Evolutionary conservation across 2,329 filamentous ascomycete species (phyloP), one percentile per base, ranked within the genome.

Genomic region (Teratosphaeria zuluensis): DNA sequence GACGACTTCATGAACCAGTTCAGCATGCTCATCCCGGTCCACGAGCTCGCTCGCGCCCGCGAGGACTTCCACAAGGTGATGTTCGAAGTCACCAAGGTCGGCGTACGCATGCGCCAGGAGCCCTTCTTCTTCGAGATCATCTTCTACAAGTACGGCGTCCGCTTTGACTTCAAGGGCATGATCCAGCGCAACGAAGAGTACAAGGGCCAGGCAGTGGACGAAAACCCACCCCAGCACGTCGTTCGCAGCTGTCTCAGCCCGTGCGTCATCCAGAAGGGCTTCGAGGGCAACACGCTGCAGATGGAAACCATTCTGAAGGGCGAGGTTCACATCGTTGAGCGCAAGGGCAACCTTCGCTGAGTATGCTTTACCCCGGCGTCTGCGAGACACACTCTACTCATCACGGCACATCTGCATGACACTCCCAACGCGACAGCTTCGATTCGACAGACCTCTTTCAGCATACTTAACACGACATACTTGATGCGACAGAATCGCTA

Each of bases 181-280:
- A 60, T 62, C 14, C 59, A 63, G 31, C 61, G 58, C 35, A 63
- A 63, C 55, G 33, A 53, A 4, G 63, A 62, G 61, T 54, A 62
- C 30, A 21, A 14, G 14, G 59, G 59, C 28, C 38, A 46, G 54
- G 51, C 24, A 4, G 53, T 56, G 48, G 35, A 51, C 16, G 35
- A 59, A 14, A 24, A 58, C 4, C 57, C 57, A 33, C 32, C 59
- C 16, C 28, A n/a, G 8, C 59, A 53, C 12, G 59, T 56, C 24
- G 53, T 61, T 12, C 59, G 57, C 48, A 14, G n/a, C 55, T 58
- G 57, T 24, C 56, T 57, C 33, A 46, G 38, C 24, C 61, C 61
- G 51, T 16, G 21, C 12, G 51, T 62, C 31, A 21, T 31, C 16
- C 19, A 53, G 42, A 62, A 61, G 57, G 38, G n/a, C 42, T 57